Base-by-base conservation (phyloP, 73 alveolate species). In the Uronychia setigera region DNA sequence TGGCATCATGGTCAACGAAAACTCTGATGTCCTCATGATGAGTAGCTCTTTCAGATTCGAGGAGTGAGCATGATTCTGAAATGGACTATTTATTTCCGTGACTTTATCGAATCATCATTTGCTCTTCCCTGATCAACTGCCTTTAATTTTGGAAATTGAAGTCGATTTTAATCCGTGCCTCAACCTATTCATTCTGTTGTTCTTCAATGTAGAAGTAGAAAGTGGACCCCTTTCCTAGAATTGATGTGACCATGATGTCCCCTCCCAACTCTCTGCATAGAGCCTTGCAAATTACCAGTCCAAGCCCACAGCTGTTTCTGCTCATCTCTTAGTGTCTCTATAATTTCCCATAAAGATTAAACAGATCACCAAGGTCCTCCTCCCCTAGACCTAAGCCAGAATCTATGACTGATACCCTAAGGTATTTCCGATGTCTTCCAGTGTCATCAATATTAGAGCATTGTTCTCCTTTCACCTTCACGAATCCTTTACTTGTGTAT, bases 231-330 rank as follows among this genome's bases (percentile, higher is more conserved):
- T 11, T 79, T 1, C 60, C 80, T 31, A 33, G 13, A 27, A 25
- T 11, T 9, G 86, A 79, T 11, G 13, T 25, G 27, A 79, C 59
- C 13, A 25, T 13, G n/a, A 79, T 79, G 46, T 79, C 80, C n/a
- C 86, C 86, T 32, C 86, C 79, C 76, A 79, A n/a, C n/a, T 76
- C 86, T 1, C 26, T 33, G n/a, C 78, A 76, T 25, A 79, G 32
- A 35, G 31, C 35, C 46, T 79, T 31, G 27, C 86, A 33, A 5
- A 79, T 35, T 79, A 33, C 5, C 46, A 79, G 33, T 1, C 86
- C 86, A 27, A 79, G 35, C 30, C 86, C 86, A 29, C 76, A 31
- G 25, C 86, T 77, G 5, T 79, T 77, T 29, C 26, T 79, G 27
- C 35, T 79, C 46, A 79, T 33, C 29, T 79, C 57, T 1, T 77